These are phyloP conservation scores for Lecanicillium sp. DNA, from an alignment of 2,329 filamentous ascomycete species.

Conservation along the genomic window DNA sequence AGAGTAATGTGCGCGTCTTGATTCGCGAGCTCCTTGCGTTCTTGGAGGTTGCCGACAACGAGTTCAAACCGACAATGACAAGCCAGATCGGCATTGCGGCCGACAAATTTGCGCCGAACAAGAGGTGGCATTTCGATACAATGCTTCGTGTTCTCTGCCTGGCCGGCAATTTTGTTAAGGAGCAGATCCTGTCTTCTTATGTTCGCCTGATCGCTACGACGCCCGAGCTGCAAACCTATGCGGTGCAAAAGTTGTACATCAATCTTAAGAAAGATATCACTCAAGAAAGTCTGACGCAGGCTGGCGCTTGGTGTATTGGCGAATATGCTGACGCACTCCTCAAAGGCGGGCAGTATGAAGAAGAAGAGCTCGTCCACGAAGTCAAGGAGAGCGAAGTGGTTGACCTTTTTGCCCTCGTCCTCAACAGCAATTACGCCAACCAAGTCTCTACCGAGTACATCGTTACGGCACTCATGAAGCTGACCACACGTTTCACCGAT, in stretches of 20 bases:
- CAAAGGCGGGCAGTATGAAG: slow-evolving; percentile 83
- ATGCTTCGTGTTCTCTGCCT: slow-evolving; percentile 91
- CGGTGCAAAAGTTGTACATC: slow-evolving; percentile 88
- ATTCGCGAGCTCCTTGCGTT: slow-evolving; percentile 92
- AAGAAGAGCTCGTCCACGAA: slow-evolving; percentile 75
- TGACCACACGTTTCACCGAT: slow-evolving; percentile 82
- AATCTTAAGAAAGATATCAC: slow-evolving; percentile 94
- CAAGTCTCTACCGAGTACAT: slow-evolving; percentile 95
- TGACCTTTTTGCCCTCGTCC: slow-evolving; percentile 84
- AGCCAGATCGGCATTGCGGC: slow-evolving; percentile 96
- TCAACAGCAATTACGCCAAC: slow-evolving; percentile 90
- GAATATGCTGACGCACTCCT: slow-evolving; percentile 93
- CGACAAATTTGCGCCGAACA: slow-evolving; percentile 92
- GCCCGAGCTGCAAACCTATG: slow-evolving; percentile 90
- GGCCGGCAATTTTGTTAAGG: slow-evolving; percentile 94
- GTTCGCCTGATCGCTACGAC: slow-evolving; percentile 92
- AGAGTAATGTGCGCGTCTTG: slow-evolving; percentile 87
- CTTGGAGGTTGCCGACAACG: slow-evolving; percentile 92
- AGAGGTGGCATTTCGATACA: slow-evolving; percentile 97
- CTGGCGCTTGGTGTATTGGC: slow-evolving; percentile 94
- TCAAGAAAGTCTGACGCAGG: slow-evolving; percentile 89
- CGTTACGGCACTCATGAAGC: slow-evolving; percentile 87
- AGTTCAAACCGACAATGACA: slow-evolving; percentile 98
- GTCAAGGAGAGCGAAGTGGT: slow-evolving; percentile 87
- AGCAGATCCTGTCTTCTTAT: slow-evolving; percentile 95